Percentiles rank a stretch among this genome's conserved stretches.
Evolutionary conservation across 352 stramenopile species (phyloP).

Genomic region (Pythium plurisporium): DNA sequence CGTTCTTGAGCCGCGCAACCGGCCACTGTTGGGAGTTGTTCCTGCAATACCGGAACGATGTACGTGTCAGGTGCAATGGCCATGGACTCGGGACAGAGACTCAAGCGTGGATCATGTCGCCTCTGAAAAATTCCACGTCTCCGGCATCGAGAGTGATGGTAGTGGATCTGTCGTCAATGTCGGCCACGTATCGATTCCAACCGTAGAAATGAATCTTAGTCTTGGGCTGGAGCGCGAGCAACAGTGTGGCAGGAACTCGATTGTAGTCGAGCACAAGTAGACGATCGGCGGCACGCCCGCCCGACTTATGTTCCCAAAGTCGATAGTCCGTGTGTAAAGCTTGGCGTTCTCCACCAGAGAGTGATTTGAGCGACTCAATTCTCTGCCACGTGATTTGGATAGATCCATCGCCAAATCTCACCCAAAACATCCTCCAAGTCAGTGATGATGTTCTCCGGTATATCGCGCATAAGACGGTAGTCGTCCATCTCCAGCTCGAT

Average conservation of each 20-base stretch:
- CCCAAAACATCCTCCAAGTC: not conserved
- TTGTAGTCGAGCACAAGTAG: not conserved
- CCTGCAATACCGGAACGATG: not conserved
- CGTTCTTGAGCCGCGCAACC: not conserved
- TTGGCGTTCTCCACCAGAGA: not conserved
- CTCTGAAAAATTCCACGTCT: not conserved
- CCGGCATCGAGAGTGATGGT: not conserved
- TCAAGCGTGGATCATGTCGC: not conserved
- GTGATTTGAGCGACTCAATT: not conserved
- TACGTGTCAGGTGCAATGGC: not conserved
- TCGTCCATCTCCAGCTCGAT: not conserved
- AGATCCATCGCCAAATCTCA: not conserved
- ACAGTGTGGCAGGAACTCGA: not conserved
- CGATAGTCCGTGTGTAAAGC: not conserved
- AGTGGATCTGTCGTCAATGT: not conserved
- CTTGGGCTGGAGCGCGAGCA: not conserved
- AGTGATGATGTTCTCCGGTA: not conserved
- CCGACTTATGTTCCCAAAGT: not conserved
- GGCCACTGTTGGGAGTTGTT: not conserved
- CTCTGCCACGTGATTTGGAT: not conserved
- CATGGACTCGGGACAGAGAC: not conserved
- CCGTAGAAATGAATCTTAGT: not conserved
- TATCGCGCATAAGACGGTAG: not conserved
- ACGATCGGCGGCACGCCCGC: not conserved
- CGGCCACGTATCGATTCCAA: not conserved